Conservation (phyloP, 2,329 filamentous ascomycete species). For the Botrytis aclada region DNA sequence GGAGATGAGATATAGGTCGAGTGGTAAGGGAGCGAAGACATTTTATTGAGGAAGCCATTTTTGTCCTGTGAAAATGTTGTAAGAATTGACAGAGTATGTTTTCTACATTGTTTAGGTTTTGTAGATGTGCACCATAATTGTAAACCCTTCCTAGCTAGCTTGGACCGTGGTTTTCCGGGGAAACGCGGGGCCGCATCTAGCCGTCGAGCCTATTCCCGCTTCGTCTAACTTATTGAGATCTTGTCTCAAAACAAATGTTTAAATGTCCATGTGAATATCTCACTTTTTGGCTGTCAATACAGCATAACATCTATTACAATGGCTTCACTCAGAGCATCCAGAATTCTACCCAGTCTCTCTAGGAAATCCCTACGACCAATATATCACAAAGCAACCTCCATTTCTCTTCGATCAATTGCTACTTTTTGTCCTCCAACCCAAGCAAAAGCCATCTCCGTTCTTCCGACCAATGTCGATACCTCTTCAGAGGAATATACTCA, state of each 20-base stretch:
- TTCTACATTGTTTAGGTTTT: background rate
- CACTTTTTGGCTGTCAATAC: slow-evolving; percentile 24
- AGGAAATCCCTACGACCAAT: slow-evolving; percentile 43
- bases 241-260: background rate
- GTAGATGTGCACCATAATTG: background rate
- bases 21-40: slow-evolving; percentile 28
- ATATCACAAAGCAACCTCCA: slow-evolving; percentile 30
- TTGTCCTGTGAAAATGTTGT: background rate
- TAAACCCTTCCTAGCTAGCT: background rate
- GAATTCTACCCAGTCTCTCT: slow-evolving; percentile 46
- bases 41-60: slow-evolving; percentile 32
- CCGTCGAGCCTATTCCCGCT: background rate
- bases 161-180: background rate
- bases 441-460: slow-evolving; percentile 75
- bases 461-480: slow-evolving; percentile 74
- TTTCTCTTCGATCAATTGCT: slow-evolving; percentile 48
- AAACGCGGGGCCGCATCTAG: background rate
- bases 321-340: slow-evolving; percentile 48
- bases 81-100: background rate
- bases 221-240: background rate
- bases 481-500: slow-evolving; percentile 75
- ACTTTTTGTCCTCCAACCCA: slow-evolving; percentile 80
- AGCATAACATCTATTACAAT: slow-evolving; percentile 39
- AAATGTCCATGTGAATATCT: slow-evolving; percentile 25
- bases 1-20: slow-evolving; percentile 32